Percentiles rank a stretch among this genome's conserved stretches.
Evolutionary conservation across 441 rosid species (phyloP).

Genomic region (Corymbia citriodora): DNA sequence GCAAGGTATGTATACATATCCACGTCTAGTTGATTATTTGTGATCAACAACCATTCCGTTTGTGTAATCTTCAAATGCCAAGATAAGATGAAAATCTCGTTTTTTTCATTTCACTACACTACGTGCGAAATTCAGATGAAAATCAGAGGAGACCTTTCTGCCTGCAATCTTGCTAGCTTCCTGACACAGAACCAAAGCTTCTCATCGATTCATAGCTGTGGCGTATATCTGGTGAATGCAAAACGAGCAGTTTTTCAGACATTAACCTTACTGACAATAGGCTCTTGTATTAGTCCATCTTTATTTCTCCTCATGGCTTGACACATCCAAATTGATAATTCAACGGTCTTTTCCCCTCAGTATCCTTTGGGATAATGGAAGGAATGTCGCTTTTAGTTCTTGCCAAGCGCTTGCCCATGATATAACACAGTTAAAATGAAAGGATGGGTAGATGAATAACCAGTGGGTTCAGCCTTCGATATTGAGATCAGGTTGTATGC

Average conservation of each 20-base stretch:
- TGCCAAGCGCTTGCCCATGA: background rate
- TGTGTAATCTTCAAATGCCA: background rate
- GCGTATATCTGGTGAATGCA: background rate
- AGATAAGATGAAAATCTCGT: background rate
- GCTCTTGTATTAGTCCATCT: background rate
- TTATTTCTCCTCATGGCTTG: background rate
- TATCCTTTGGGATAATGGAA: background rate
- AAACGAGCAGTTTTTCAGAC: background rate
- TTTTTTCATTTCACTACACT: background rate
- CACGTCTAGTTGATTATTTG: background rate
- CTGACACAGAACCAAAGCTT: background rate
- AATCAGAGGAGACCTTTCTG: background rate
- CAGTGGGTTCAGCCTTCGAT: background rate
- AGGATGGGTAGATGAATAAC: background rate
- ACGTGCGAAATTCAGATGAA: background rate
- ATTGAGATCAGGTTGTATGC: background rate
- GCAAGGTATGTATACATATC: background rate
- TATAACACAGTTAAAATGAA: background rate
- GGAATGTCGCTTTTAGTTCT: background rate
- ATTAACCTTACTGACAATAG: background rate
- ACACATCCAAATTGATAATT: background rate
- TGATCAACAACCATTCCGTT: background rate
- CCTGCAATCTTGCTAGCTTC: background rate
- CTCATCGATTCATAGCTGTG: background rate
- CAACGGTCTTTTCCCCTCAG: background rate